Evolutionary conservation across 179 eudicot genomes (phyloP), one percentile per base, ranked within the genome.

Genomic region (Spergularia azorica): DNA sequence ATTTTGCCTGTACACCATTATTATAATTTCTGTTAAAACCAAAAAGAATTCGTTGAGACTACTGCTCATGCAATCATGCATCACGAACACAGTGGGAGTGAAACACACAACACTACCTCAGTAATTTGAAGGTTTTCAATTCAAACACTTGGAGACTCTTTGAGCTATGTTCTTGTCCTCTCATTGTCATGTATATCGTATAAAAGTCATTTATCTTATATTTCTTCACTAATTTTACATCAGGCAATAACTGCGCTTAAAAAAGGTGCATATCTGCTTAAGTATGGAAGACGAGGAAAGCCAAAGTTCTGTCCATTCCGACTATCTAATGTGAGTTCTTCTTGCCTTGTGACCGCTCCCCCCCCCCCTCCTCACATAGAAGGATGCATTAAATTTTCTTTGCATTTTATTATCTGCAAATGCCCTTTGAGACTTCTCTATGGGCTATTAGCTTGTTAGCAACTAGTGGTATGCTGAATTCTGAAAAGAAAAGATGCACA

Each of bases 181-280:
- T 51, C 55, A 21, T 16, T 58, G 36, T 63, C 76, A 58, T 57
- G 68, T 66, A 65, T 26, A 13, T 38, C 12, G 48, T 43, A 43
- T 7, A 43, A 55, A 62, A 26, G 21, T 68, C 2, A 5, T 26
- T 38, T 20, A 50, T n/a, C 67, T 57, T 62, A 64, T n/a, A 11
- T 50, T 63, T 83, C 52, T 61, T 72, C 60, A 57, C 52, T 86
- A 72, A 72, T 83, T 67, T 79, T 72, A 51, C 78, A 55, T 83
- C 97, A 95, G 98, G 98, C 98, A 56, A 91, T 95, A 71, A 95
- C 96, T 79, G 98, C 98, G 66, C 93, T 95, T 73, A 95, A 95
- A 87, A 95, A 93, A 83, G 98, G 98, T 52, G 97, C 98, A 20
- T 82, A 82, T 84, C 83, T 95, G 76, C 97, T 95, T 38, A 95